Evolutionary conservation across 371 early-diverging fungal species (phyloP), one percentile per base, ranked within the genome.

Genomic region (Rhizopus arrhizus): DNA sequence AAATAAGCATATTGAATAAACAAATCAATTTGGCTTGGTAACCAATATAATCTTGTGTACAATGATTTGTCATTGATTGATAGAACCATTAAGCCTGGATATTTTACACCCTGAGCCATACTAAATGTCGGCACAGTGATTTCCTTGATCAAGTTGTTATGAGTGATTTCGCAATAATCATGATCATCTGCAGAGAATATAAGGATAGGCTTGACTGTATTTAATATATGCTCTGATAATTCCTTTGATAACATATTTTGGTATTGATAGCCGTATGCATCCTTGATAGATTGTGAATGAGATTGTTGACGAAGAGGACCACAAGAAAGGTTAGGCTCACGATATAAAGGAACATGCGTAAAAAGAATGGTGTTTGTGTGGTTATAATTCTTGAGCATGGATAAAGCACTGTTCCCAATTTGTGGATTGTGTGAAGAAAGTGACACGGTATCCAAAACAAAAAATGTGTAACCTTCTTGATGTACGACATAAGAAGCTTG

Each of bases 131-230:
- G 78, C 0, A 85, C 73, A 0, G 81, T 72, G 7, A 77, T 70
- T 61, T 82, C 85, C 5, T 40, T 42, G 1, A 61, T 58, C 6
- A 22, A 8, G 12, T 29, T 4, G 0, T n/a, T 12, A 47, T 68
- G 69, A 3, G 64, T 49, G 2, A 87, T 72, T 49, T 73, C 74
- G 66, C 97, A 97, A 66, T 90, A 89, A 61, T 96, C 95, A 62
- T 97, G 96, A 69, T 97, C 95, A 64, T 97, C 96, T 15, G 95
- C 97, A 47, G 92, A 91, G 56, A 96, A 87, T 3, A 94, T 78
- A 5, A 88, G 73, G 0, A 69, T 66, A 0, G 97, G 95, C 16
- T 83, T 63, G 11, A 94, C 64, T 1, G 51, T 75, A 0, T 75
- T 60, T 10, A 96, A 70, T n/a, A 97, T 75, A 29, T 72, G 36